Evolutionary conservation across 331 rosid species (phyloP).

Genomic region (Malus hybrid): DNA sequence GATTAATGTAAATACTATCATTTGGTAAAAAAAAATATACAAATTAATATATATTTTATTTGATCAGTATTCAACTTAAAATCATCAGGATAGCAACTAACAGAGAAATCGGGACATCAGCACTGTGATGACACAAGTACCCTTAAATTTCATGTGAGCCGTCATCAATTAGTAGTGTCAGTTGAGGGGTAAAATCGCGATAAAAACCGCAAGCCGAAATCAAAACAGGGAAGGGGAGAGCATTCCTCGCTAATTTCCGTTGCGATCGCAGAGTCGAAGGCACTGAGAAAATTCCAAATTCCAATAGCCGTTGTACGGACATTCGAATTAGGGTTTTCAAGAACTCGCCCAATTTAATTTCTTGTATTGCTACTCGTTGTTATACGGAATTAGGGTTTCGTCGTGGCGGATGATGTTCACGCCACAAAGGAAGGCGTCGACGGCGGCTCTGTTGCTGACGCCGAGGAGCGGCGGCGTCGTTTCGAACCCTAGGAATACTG

Average conservation of each 20-base stretch:
- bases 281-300: no score
- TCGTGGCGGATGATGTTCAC: constrained; percentile 43
- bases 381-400: neutral
- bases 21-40: no score
- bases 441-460: constrained; percentile 23
- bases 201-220: no score
- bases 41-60: no score
- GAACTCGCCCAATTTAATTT: neutral
- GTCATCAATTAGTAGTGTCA: neutral
- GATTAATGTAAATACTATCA: no score
- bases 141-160: neutral
- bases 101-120: neutral
- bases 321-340: neutral
- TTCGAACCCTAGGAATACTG: constrained; percentile 22
- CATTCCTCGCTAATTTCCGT: no score
- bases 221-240: no score
- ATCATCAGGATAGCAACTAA: no score
- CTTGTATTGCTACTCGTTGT: neutral
- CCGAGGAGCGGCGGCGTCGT: constrained; percentile 25
- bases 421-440: constrained; percentile 56
- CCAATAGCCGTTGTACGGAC: neutral
- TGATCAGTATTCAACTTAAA: no score
- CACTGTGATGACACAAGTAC: neutral
- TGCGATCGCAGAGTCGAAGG: no score
- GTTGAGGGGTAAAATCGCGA: no score